Conservation (phyloP, 164 flowering plant species). For the Vitis amurensis region DNA sequence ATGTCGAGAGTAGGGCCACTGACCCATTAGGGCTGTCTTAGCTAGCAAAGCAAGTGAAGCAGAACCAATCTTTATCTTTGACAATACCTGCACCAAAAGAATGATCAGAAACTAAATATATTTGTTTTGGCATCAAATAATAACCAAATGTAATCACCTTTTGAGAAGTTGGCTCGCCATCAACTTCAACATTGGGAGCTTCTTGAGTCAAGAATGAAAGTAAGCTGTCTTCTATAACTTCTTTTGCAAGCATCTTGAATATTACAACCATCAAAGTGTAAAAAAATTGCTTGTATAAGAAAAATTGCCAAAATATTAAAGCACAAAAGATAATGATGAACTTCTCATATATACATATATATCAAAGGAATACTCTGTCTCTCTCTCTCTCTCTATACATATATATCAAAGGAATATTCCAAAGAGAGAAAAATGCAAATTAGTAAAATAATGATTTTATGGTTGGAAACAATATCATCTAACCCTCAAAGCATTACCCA, state of each 20-base stretch:
- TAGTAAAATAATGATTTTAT: not conserved
- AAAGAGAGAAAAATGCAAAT: not conserved
- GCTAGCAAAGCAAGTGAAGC: constrained; percentile 82
- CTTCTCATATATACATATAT: too few relatives aligned
- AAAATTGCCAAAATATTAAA: not conserved
- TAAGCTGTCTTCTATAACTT: constrained; percentile 75
- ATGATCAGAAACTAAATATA: constrained; percentile 12
- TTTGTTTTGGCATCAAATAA: constrained; percentile 1
- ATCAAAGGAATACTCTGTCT: too few relatives aligned
- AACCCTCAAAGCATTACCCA: not conserved
- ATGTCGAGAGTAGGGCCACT: constrained; percentile 22
- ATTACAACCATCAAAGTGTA: constrained; percentile 8
- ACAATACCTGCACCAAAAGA: constrained; percentile 52
- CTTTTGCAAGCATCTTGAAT: constrained; percentile 90
- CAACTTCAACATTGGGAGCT: constrained; percentile 56
- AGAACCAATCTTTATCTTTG: constrained; percentile 75
- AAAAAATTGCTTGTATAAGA: not conserved
- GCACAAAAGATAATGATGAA: not conserved
- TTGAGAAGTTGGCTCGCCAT: constrained; percentile 55
- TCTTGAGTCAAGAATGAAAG: constrained; percentile 68
- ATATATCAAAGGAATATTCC: not conserved
- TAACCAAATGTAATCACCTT: constrained; percentile 43
- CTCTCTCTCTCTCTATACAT: too few relatives aligned
- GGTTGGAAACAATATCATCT: not conserved
- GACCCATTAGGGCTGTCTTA: constrained; percentile 83